Evolutionary conservation across 2,329 filamentous ascomycete genomes (phyloP).

Genomic region (Tolypocladium ovalisporum): DNA sequence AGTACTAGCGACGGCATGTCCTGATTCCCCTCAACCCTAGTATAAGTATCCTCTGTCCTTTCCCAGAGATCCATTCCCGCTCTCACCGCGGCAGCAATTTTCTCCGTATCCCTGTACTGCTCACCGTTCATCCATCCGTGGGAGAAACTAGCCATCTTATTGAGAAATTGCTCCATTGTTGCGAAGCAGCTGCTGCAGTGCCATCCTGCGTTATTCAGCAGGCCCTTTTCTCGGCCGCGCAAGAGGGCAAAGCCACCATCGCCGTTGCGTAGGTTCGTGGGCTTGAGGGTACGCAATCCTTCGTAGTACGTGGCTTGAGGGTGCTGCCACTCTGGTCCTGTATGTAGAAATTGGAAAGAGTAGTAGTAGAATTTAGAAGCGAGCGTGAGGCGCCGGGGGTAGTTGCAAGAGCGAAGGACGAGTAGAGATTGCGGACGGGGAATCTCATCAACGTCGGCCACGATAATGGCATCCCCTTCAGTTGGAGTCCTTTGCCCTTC

Average conservation of each 20-base stretch:
- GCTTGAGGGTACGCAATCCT: constrained; percentile 35
- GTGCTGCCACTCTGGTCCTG: constrained; percentile 36
- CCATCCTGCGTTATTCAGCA: constrained; percentile 42
- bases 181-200: constrained; percentile 52
- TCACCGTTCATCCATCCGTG: constrained; percentile 41
- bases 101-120: constrained; percentile 32
- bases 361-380: constrained; percentile 45
- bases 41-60: constrained; percentile 33
- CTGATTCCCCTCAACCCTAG: constrained; percentile 34
- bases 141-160: constrained; percentile 46
- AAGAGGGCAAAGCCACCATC: constrained; percentile 28
- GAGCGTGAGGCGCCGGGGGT: constrained; percentile 41
- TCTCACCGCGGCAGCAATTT: constrained; percentile 41
- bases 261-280: constrained; percentile 40
- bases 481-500: constrained; percentile 27
- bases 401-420: constrained; percentile 37
- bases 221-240: constrained; percentile 29
- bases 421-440: constrained; percentile 37
- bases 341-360: constrained; percentile 40
- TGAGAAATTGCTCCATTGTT: constrained; percentile 41
- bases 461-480: constrained; percentile 43
- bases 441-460: constrained; percentile 52
- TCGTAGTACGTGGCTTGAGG: constrained; percentile 48
- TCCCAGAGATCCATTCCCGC: constrained; percentile 45
- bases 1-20: constrained; percentile 40